Evolutionary conservation across 2,329 filamentous ascomycete genomes (phyloP).

Genomic region (Ploettnerulaceae sp.): DNA sequence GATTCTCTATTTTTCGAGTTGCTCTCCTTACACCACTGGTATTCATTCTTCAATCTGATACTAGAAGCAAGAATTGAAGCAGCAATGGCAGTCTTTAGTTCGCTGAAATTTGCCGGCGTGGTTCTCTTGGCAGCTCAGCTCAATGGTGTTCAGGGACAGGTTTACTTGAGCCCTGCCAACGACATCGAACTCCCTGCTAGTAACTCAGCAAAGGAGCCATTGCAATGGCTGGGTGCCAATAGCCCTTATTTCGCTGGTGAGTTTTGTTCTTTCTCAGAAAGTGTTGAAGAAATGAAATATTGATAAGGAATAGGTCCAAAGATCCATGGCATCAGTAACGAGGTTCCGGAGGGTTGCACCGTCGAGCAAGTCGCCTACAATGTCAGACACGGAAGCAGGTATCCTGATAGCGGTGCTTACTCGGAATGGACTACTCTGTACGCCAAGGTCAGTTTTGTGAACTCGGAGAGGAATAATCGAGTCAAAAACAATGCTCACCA

Average conservation of each 20-base stretch:
- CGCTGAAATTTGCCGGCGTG: slow-evolving; percentile 9
- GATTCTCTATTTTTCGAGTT: neutral
- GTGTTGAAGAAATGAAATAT: neutral
- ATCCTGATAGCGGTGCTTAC: slow-evolving; percentile 57
- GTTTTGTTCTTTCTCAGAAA: slow-evolving; percentile 9
- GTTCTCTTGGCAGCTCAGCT: slow-evolving; percentile 3
- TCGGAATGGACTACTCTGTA: slow-evolving; percentile 49
- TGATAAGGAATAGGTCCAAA: slow-evolving; percentile 44
- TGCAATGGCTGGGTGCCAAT: slow-evolving; percentile 48
- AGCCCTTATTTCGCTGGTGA: slow-evolving; percentile 48
- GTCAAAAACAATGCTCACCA: neutral
- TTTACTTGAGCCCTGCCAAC: slow-evolving; percentile 29
- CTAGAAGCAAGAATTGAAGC: neutral
- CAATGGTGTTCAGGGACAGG: slow-evolving; percentile 2
- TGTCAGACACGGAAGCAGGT: slow-evolving; percentile 57
- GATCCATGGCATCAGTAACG: slow-evolving; percentile 48
- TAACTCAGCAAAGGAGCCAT: slow-evolving; percentile 38
- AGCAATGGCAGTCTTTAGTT: slow-evolving; percentile 15
- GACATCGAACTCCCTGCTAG: slow-evolving; percentile 34
- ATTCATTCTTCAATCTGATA: neutral
- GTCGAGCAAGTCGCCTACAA: slow-evolving; percentile 58
- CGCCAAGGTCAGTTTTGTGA: slow-evolving; percentile 35
- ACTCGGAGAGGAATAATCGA: neutral
- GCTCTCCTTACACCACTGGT: neutral
- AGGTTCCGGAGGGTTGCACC: slow-evolving; percentile 50